Evolutionary conservation across 768 basidiomycete genomes (phyloP).

Genomic region (Kwoniella mangroviensis): DNA sequence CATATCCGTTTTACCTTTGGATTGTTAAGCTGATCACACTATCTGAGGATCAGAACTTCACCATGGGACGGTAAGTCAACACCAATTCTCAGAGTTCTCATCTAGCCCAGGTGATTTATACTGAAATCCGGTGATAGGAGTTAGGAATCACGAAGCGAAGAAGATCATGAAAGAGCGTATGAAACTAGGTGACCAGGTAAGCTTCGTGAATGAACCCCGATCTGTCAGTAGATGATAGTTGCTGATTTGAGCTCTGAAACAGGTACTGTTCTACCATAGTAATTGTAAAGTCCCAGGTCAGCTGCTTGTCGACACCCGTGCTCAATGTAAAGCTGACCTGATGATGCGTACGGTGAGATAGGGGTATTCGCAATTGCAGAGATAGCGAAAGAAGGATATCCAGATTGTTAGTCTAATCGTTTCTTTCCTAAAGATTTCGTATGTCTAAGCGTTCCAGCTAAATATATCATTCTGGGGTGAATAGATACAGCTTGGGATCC

Average conservation of each 20-base stretch:
- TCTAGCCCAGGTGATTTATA: background rate
- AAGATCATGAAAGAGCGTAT: constrained; percentile 57
- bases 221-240: background rate
- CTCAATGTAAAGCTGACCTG: too few relatives aligned
- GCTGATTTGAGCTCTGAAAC: background rate
- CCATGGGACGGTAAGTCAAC: constrained; percentile 53
- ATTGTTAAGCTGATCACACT: background rate
- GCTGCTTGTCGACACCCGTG: too few relatives aligned
- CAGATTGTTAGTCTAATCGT: constrained; percentile 83
- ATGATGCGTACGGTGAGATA: too few relatives aligned
- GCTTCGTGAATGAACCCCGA: background rate
- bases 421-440: too few relatives aligned
- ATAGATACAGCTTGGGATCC: constrained; percentile 91
- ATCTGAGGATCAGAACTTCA: constrained; percentile 28
- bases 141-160: constrained; percentile 55
- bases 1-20: background rate
- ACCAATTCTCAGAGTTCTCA: too few relatives aligned
- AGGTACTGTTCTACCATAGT: constrained; percentile 57
- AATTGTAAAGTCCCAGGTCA: constrained; percentile 52
- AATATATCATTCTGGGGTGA: too few relatives aligned
- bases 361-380: constrained; percentile 58
- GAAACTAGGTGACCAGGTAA: constrained; percentile 54
- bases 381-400: constrained; percentile 84
- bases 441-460: too few relatives aligned
- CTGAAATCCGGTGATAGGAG: constrained; percentile 34